Conservation (phyloP, 2,329 filamentous ascomycete genomes). For the Thielaviopsis punctulata region DNA sequence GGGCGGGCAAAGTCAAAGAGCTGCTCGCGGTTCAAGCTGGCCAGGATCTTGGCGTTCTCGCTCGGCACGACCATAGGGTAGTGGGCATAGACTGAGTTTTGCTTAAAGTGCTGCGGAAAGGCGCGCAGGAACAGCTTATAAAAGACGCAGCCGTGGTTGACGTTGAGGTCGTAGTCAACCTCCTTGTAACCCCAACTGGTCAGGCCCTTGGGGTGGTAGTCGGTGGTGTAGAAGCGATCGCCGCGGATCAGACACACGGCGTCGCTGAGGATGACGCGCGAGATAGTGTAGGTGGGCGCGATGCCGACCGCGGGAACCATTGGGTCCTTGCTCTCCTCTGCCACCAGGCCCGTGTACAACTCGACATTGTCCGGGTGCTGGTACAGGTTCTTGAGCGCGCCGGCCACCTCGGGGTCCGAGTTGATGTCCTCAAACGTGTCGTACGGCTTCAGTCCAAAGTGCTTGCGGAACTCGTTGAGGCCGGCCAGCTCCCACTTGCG, state of each 20-base stretch:
- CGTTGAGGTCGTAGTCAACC: slow-evolving; percentile 50
- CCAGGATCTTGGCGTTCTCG: slow-evolving; percentile 57
- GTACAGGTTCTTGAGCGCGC: slow-evolving; percentile 49
- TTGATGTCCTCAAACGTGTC: slow-evolving; percentile 73
- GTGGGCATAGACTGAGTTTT: slow-evolving; percentile 66
- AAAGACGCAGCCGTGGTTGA: slow-evolving; percentile 70
- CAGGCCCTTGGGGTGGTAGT: slow-evolving; percentile 55
- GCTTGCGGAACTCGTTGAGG: slow-evolving; percentile 71
- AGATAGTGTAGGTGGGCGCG: slow-evolving; percentile 58
- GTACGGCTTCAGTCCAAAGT: slow-evolving; percentile 62
- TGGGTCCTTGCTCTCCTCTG: slow-evolving; percentile 57
- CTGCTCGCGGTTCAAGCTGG: slow-evolving; percentile 45
- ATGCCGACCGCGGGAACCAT: slow-evolving; percentile 62
- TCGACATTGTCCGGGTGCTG: slow-evolving; percentile 67
- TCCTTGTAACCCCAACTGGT: slow-evolving; percentile 77
- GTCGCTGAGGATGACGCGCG: slow-evolving; percentile 59
- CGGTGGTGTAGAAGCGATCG: slow-evolving; percentile 63
- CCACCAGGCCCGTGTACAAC: slow-evolving; percentile 61
- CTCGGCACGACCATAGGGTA: slow-evolving; percentile 55
- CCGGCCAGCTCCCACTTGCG: slow-evolving; percentile 62
- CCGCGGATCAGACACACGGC: slow-evolving; percentile 63
- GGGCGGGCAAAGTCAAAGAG: slow-evolving; percentile 56
- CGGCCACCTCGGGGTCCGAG: slow-evolving; percentile 52
- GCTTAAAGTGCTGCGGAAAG: slow-evolving; percentile 59
- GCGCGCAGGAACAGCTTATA: slow-evolving; percentile 70